phyloP scores from a whole-genome alignment of 2,329 filamentous ascomycete species.

The Tolypocladium amazonense region DNA sequence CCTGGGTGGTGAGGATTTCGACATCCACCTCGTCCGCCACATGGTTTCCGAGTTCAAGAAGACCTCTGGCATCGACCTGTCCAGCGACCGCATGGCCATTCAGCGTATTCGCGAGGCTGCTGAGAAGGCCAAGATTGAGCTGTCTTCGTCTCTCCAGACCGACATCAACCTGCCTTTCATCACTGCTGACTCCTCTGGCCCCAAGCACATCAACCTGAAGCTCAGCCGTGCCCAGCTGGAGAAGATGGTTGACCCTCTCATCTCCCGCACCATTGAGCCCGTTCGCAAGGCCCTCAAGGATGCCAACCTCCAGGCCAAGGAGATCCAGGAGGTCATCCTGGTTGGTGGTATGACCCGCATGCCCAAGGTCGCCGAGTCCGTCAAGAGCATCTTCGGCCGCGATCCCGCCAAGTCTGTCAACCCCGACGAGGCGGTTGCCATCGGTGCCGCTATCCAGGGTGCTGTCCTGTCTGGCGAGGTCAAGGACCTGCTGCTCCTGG shows the following conservation, averaged over 20 bases:
- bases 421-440: constrained; percentile 95
- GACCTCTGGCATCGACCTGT: constrained; percentile 83
- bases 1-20: constrained; percentile 96
- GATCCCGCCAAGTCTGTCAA: constrained; percentile 97
- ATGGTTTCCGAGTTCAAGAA: constrained; percentile 95
- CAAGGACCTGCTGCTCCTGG: constrained; percentile 88
- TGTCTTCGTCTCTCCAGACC: constrained; percentile 89
- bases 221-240: constrained; percentile 88
- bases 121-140: constrained; percentile 98
- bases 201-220: constrained; percentile 98
- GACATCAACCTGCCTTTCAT: constrained; percentile 99
- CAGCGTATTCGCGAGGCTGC: constrained; percentile 98
- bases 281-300: constrained; percentile 97
- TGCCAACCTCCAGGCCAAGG: constrained; percentile 79
- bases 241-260: constrained; percentile 82
- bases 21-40: constrained; percentile 88
- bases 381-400: constrained; percentile 93
- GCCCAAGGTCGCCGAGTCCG: constrained; percentile 94
- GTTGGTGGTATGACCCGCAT: constrained; percentile 99
- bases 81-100: constrained; percentile 91
- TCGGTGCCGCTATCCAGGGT: constrained; percentile 95
- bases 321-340: constrained; percentile 95
- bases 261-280: constrained; percentile 76
- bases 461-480: constrained; percentile 94
- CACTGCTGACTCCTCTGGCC: constrained; percentile 87